Evolutionary conservation across 2,329 filamentous ascomycete species (phyloP).

Genomic region (Pseudonectria foliicola): DNA sequence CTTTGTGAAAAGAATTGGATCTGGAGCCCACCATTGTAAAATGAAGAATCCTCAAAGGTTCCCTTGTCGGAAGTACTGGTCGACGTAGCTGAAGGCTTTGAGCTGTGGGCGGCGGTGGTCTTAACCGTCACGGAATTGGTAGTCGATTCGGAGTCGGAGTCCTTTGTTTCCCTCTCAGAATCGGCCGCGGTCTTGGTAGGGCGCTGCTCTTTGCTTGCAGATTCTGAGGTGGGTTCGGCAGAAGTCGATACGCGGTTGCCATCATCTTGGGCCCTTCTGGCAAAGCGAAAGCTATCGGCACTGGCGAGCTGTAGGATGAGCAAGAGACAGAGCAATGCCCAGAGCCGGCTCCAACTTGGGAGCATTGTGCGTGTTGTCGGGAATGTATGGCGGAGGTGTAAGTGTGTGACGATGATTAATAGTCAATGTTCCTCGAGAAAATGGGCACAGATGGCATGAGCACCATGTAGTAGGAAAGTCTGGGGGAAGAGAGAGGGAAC

Average conservation of each 20-base stretch:
- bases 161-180: conserved; percentile 9
- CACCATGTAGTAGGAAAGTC: conserved; percentile 11
- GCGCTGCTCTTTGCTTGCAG: conserved; percentile 7
- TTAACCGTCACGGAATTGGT: neutral
- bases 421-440: conserved; percentile 13
- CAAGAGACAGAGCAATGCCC: conserved; percentile 33
- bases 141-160: conserved; percentile 5
- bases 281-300: conserved; percentile 26
- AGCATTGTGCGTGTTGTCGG: conserved; percentile 24
- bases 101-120: conserved; percentile 8
- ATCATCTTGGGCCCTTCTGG: conserved; percentile 28
- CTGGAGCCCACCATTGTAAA: conserved; percentile 27
- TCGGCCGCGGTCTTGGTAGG: conserved; percentile 9
- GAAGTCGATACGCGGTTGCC: conserved; percentile 2
- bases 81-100: conserved; percentile 12
- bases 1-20: too few species aligned
- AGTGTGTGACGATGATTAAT: conserved; percentile 3
- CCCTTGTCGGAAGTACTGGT: conserved; percentile 12
- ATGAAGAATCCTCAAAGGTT: conserved; percentile 22
- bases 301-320: conserved; percentile 31
- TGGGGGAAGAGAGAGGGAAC: conserved; percentile 2
- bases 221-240: conserved; percentile 1
- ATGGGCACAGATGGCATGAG: conserved; percentile 6
- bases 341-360: conserved; percentile 25
- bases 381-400: conserved; percentile 3